These are phyloP conservation scores for Rhytidhysteron rufulum DNA, from an alignment of 2,329 filamentous ascomycete species.

Conservation along the genomic window DNA sequence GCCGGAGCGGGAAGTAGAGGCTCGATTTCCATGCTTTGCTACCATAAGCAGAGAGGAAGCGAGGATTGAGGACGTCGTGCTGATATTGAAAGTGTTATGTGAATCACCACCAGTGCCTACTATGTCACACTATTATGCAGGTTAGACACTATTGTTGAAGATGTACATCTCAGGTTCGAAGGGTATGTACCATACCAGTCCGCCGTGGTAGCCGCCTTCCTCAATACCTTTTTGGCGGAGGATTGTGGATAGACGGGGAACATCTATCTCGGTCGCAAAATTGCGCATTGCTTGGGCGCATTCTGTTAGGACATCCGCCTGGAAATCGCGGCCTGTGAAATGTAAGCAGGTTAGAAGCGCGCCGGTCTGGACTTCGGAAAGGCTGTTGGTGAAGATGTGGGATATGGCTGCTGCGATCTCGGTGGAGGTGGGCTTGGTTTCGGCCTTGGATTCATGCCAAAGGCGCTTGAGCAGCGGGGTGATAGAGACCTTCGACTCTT, in stretches of 20 bases:
- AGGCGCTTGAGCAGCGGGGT: conserved; percentile 70
- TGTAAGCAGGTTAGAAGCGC: conserved; percentile 87
- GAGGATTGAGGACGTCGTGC: conserved; percentile 89
- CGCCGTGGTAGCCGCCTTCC: conserved; percentile 75
- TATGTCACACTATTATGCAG: conserved; percentile 77
- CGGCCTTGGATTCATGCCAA: conserved; percentile 54
- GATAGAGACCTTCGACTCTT: conserved; percentile 49
- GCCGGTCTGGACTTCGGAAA: conserved; percentile 84
- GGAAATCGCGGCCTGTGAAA: conserved; percentile 81
- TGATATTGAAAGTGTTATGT: conserved; percentile 98
- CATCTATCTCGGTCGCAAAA: conserved; percentile 70
- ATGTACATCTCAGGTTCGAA: conserved; percentile 1
- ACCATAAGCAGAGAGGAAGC: conserved; percentile 80
- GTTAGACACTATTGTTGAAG: conserved; percentile 51
- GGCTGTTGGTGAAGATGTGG: conserved; percentile 83
- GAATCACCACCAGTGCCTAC: conserved; percentile 95
- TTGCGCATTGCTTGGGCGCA: conserved; percentile 81
- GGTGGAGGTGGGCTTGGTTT: conserved; percentile 54
- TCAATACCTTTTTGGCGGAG: conserved; percentile 58
- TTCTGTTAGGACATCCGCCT: conserved; percentile 79
- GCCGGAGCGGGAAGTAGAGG: conserved; percentile 91
- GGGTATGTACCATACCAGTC: conserved; percentile 60
- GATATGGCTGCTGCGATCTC: conserved; percentile 90
- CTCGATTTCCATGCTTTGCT: conserved; percentile 93
- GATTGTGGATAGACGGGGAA: conserved; percentile 56